Evolutionary conservation across 2,329 filamentous ascomycete genomes (phyloP), one percentile per base, ranked within the genome.

Genomic region (Fusarium brachygibbosum): DNA sequence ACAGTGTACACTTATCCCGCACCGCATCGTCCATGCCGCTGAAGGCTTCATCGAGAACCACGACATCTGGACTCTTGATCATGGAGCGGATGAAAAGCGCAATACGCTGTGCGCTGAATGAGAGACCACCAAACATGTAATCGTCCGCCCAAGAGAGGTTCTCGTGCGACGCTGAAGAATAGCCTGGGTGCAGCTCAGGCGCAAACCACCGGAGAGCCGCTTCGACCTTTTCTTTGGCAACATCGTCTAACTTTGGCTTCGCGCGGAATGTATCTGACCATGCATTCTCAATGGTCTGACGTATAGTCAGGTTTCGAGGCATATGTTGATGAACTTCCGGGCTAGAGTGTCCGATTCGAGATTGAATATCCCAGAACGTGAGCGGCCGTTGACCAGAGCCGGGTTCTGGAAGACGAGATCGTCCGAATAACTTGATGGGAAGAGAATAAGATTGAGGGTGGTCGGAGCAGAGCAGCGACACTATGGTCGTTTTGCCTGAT

Each of bases 271-370:
- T 97, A 60, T 97, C 93, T 2, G 94, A 91, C 91, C 93, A 98
- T 0, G 95, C 94, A 50, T 91, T 95, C 76, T 96, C 93, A 1
- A 99, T 78, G 0, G 93, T 87, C 50, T 91, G 86, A 3, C 93
- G 87, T 12, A 97, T 81, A 0, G 90, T 91, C 46, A 97, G 83
- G 35, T 87, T 84, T 49, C 91, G 90, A 1, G 96, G 95, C 81
- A 98, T 98, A 79, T 97, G 94, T 53, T 93, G 90, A 75, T 98
- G 94, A 6, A 98, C 92, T 77, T 98, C 96, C 0, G 96, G 96
- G 65, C 93, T 97, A 0, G 94, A 96, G 78, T 98, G 94, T 13
- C 96, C 96, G 69, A 99, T 93, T 25, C 93, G 90, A 1, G 90
- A 86, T 78, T 98, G 96, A 10, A 99, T 88, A 67, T 98, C 94